Conservation (phyloP, 2,329 filamentous ascomycete genomes). For the Monosporascus sp. region DNA sequence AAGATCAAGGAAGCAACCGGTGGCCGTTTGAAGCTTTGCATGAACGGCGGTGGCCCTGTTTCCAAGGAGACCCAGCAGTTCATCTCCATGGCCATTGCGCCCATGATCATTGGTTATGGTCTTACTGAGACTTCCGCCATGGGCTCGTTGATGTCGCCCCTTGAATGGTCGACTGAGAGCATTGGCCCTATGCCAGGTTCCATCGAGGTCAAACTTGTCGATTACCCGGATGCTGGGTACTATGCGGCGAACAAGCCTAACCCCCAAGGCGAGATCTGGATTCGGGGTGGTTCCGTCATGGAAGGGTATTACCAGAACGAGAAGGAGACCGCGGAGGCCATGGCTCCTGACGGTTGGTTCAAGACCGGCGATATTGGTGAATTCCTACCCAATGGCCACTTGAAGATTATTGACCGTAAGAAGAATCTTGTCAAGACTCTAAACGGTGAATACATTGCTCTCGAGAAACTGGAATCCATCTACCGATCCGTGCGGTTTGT, state of each 20-base stretch:
- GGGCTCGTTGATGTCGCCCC: conserved; percentile 68
- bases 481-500: conserved; percentile 47
- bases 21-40: conserved; percentile 70
- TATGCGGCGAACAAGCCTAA: conserved; percentile 66
- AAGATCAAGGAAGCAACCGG: conserved; percentile 89
- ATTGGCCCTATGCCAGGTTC: conserved; percentile 69
- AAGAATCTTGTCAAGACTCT: conserved; percentile 84
- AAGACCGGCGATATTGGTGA: conserved; percentile 83
- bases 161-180: conserved; percentile 70
- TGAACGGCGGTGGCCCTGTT: conserved; percentile 83
- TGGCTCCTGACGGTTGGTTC: conserved; percentile 77
- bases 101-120: conserved; percentile 86
- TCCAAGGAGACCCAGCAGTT: conserved; percentile 82
- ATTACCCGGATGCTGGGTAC: conserved; percentile 80
- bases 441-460: conserved; percentile 76
- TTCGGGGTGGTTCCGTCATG: conserved; percentile 69
- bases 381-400: conserved; percentile 65
- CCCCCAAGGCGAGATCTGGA: conserved; percentile 84
- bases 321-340: conserved; percentile 65
- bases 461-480: conserved; percentile 62
- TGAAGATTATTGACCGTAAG: conserved; percentile 79
- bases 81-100: conserved; percentile 81
- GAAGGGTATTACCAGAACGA: conserved; percentile 72
- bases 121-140: conserved; percentile 80
- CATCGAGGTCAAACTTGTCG: conserved; percentile 79